Percentiles rank a stretch among this genome's conserved stretches.
Conservation (phyloP, 2,329 filamentous ascomycete genomes). For the Beauveria australis region DNA sequence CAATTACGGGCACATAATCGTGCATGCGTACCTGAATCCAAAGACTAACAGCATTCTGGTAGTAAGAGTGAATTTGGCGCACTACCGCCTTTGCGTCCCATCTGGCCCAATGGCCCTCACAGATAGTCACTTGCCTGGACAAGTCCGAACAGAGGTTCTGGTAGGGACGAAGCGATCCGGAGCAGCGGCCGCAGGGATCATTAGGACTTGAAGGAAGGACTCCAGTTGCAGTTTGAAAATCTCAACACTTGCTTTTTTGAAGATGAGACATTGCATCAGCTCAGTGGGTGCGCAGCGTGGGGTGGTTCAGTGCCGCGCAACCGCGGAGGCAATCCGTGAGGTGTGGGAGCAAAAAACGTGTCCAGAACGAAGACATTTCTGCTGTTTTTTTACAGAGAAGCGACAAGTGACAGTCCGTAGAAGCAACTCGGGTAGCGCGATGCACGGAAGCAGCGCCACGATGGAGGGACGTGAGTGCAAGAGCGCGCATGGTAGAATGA, state of each 20-base stretch:
- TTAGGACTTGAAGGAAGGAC: not conserved
- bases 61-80: too few relatives aligned
- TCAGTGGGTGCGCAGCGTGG: not conserved
- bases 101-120: too few relatives aligned
- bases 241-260: not conserved
- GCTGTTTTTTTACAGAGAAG: not conserved
- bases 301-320: not conserved
- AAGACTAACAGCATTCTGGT: too few relatives aligned
- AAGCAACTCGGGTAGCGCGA: not conserved
- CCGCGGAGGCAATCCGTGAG: not conserved
- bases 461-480: not conserved
- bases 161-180: too few relatives aligned
- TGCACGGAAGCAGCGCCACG: not conserved
- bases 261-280: slow-evolving; percentile 5
- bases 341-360: not conserved
- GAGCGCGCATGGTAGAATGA: not conserved
- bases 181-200: too few relatives aligned
- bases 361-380: not conserved
- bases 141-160: too few relatives aligned
- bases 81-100: too few relatives aligned
- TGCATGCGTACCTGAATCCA: too few relatives aligned
- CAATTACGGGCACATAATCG: too few relatives aligned
- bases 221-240: not conserved
- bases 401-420: not conserved
- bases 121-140: too few relatives aligned